Conservation (phyloP, 2,329 filamentous ascomycete genomes). For the Trichoderma semiorbis region DNA sequence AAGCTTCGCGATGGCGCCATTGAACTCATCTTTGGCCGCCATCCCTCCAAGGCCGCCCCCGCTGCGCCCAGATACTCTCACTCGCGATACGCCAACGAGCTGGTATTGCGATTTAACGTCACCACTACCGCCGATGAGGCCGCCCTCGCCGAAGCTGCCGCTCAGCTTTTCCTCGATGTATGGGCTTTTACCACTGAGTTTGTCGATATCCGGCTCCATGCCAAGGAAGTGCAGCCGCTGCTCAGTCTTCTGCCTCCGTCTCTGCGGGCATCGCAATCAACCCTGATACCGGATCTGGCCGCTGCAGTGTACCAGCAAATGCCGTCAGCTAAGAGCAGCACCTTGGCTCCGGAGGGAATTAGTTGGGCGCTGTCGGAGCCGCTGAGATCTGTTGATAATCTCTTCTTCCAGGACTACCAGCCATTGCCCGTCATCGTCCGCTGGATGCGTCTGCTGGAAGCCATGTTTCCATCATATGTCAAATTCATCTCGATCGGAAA, state of each 20-base stretch:
- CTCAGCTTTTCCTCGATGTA: slow-evolving; percentile 78
- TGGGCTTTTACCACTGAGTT: slow-evolving; percentile 82
- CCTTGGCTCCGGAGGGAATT: slow-evolving; percentile 26
- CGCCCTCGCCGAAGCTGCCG: slow-evolving; percentile 68
- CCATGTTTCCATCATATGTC: slow-evolving; percentile 83
- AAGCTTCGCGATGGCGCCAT: slow-evolving; percentile 50
- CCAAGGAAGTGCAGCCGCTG: slow-evolving; percentile 73
- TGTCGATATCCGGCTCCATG: slow-evolving; percentile 78
- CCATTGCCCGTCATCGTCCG: slow-evolving; percentile 76
- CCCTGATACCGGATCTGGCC: slow-evolving; percentile 77
- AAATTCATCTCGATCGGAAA: slow-evolving; percentile 72
- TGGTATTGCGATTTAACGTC: slow-evolving; percentile 88
- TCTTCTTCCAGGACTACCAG: slow-evolving; percentile 93
- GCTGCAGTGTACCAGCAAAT: slow-evolving; percentile 64
- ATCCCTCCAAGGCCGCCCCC: slow-evolving; percentile 31
- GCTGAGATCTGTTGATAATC: slow-evolving; percentile 53
- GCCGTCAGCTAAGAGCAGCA: slow-evolving; percentile 24
- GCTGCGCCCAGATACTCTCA: slow-evolving; percentile 32
- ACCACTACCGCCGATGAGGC: slow-evolving; percentile 64
- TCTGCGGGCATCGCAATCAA: slow-evolving; percentile 66
- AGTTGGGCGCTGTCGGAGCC: slow-evolving; percentile 31
- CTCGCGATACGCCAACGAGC: slow-evolving; percentile 66
- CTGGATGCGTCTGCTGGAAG: slow-evolving; percentile 87
- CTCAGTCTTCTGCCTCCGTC: slow-evolving; percentile 73
- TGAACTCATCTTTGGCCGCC: slow-evolving; percentile 48